Conservation (phyloP, 1,284 basidiomycete species). For the Blastosporella zonata region DNA sequence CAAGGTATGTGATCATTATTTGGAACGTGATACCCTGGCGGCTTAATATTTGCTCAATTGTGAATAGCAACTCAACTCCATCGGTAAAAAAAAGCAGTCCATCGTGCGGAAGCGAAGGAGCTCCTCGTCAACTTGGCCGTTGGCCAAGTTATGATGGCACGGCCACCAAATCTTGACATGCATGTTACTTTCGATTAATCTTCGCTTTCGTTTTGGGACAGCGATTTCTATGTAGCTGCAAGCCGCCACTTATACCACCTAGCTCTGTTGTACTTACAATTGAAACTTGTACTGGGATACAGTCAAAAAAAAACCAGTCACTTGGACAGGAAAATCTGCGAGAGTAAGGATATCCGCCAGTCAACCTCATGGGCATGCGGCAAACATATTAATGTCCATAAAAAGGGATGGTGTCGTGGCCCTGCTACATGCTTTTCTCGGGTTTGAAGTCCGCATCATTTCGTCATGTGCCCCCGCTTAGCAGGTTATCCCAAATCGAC, state of each 20-base stretch:
- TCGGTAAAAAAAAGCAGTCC: slow-evolving; percentile 1
- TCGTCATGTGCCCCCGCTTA: background rate
- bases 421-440: background rate
- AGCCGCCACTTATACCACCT: no score
- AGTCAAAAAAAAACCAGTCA: no score
- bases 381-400: background rate
- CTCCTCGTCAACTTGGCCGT: no score
- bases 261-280: no score
- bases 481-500: background rate
- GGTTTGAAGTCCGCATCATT: slow-evolving; percentile 12
- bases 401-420: background rate
- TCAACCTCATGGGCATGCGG: background rate
- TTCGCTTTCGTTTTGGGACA: no score
- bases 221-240: no score
- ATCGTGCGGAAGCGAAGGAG: background rate
- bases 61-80: slow-evolving; percentile 7
- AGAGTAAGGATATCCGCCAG: no score
- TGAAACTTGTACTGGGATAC: no score
- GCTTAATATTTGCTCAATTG: background rate
- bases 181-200: background rate
- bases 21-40: background rate
- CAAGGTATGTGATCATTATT: slow-evolving; percentile 9
- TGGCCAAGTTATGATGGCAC: background rate
- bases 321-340: no score
- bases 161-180: background rate